Conservation (phyloP, 192 early-diverging fungal species). For the Backusella liffmaniae region DNA sequence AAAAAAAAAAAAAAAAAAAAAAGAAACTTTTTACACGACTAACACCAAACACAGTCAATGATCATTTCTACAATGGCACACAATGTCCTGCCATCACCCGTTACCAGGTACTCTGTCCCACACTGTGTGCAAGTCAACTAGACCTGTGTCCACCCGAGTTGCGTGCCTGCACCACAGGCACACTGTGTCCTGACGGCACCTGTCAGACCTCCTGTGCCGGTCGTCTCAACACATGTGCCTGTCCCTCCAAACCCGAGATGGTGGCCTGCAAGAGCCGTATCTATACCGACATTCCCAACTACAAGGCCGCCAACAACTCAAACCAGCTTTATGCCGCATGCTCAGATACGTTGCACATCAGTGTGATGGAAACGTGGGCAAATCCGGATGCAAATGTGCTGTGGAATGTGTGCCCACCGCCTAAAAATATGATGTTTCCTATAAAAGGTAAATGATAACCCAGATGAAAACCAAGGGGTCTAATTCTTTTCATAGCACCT, state of each 20-base stretch:
- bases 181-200: slow-evolving; percentile 49
- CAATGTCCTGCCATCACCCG: slow-evolving; percentile 41
- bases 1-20: no score
- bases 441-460: not conserved
- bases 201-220: slow-evolving; percentile 43
- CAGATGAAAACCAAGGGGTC: no score
- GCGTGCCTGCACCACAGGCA: slow-evolving; percentile 31
- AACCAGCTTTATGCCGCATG: slow-evolving; percentile 38
- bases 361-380: slow-evolving; percentile 26
- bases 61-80: slow-evolving; percentile 46
- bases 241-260: slow-evolving; percentile 36
- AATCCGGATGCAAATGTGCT: slow-evolving; percentile 25
- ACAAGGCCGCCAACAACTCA: slow-evolving; percentile 35
- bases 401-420: slow-evolving; percentile 39
- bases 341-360: slow-evolving; percentile 23
- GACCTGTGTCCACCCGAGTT: not conserved
- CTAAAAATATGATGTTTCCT: slow-evolving; percentile 19
- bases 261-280: slow-evolving; percentile 31
- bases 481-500: not conserved
- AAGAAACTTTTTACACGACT: not conserved
- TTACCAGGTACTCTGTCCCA: slow-evolving; percentile 36
- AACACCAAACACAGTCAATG: slow-evolving; percentile 36
- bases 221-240: slow-evolving; percentile 42
- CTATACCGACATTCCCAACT: slow-evolving; percentile 42
- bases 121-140: slow-evolving; percentile 37